phyloP scores from a whole-genome alignment of 2,329 filamentous ascomycete genomes.

The Colletotrichum truncatum region DNA sequence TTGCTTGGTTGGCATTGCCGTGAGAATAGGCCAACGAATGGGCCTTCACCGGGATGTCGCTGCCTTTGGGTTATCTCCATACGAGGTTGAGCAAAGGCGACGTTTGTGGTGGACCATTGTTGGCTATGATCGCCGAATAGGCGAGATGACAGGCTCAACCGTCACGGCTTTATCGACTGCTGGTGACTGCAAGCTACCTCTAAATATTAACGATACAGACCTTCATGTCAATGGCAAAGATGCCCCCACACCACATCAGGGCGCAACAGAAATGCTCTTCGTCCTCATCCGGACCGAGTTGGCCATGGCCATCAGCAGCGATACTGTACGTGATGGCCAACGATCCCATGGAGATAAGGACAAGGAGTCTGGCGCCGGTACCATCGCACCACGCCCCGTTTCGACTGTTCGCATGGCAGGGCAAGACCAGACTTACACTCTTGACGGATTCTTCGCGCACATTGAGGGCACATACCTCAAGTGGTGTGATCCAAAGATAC shows the following conservation, averaged over 20 bases:
- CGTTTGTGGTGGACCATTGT: slow-evolving; percentile 79
- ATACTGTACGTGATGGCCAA: slow-evolving; percentile 47
- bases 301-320: slow-evolving; percentile 61
- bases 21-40: slow-evolving; percentile 74
- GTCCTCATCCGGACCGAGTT: slow-evolving; percentile 65
- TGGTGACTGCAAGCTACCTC: slow-evolving; percentile 64
- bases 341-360: slow-evolving; percentile 38
- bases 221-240: slow-evolving; percentile 66
- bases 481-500: slow-evolving; percentile 66
- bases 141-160: slow-evolving; percentile 70
- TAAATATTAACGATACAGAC: slow-evolving; percentile 71
- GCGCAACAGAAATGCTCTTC: slow-evolving; percentile 70
- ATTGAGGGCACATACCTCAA: slow-evolving; percentile 65
- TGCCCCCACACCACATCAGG: slow-evolving; percentile 55
- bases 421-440: slow-evolving; percentile 57
- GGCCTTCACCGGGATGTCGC: slow-evolving; percentile 72
- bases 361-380: slow-evolving; percentile 34
- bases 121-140: slow-evolving; percentile 73
- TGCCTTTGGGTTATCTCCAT: slow-evolving; percentile 59
- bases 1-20: slow-evolving; percentile 70
- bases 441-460: slow-evolving; percentile 63
- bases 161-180: slow-evolving; percentile 64
- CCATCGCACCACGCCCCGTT: slow-evolving; percentile 39
- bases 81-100: slow-evolving; percentile 76
- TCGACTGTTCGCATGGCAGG: slow-evolving; percentile 57